Evolutionary conservation across 2,329 filamentous ascomycete species (phyloP).

Genomic region (Piedraia hortae): DNA sequence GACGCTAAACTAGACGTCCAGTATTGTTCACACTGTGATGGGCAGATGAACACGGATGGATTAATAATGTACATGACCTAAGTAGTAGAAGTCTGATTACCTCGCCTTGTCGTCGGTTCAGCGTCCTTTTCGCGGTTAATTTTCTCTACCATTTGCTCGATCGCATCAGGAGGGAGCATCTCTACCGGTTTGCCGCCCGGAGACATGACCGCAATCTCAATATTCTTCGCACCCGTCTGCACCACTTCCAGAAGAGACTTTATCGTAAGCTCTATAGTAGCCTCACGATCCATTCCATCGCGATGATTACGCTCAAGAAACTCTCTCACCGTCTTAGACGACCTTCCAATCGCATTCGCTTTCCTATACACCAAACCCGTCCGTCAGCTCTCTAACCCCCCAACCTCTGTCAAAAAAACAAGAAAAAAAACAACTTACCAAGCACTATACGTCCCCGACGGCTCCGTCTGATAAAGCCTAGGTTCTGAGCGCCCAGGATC

Average conservation of each 20-base stretch:
- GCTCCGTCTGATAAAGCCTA: constrained; percentile 89
- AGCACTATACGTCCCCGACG: constrained; percentile 96
- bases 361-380: constrained; percentile 36
- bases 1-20: no score
- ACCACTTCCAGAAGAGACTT: constrained; percentile 96
- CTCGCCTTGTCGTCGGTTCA: constrained; percentile 84
- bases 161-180: constrained; percentile 84
- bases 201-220: constrained; percentile 95
- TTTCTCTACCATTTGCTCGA: constrained; percentile 91
- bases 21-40: no score
- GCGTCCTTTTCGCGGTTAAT: constrained; percentile 99
- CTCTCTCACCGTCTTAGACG: constrained; percentile 94
- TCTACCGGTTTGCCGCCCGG: constrained; percentile 60
- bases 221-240: constrained; percentile 97
- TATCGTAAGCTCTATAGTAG: constrained; percentile 87
- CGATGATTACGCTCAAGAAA: constrained; percentile 98
- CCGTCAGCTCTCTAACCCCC: background rate
- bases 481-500: constrained; percentile 76
- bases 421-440: constrained; percentile 36
- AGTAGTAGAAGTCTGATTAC: no score
- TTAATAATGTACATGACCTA: no score
- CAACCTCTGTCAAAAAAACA: background rate
- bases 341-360: constrained; percentile 93
- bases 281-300: constrained; percentile 85
- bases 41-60: no score